These are phyloP conservation scores for Coleophoma cylindrospora DNA, from an alignment of 2,329 filamentous ascomycete species.

Conservation along the genomic window DNA sequence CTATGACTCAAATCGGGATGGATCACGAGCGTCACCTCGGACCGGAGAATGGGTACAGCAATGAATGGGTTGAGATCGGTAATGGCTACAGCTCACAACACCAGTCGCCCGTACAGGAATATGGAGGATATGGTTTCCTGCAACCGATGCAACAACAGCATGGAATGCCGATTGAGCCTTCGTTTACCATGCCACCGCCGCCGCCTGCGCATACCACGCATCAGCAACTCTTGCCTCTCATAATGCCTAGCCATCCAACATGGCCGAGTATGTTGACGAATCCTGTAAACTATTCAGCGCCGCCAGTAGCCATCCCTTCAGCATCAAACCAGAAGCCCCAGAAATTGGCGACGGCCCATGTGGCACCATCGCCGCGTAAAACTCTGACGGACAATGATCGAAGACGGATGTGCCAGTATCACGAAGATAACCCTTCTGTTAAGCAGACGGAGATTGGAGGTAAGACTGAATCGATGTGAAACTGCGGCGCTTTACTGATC, in stretches of 20 bases:
- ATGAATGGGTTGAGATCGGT: slow-evolving; percentile 52
- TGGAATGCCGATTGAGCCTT: slow-evolving; percentile 52
- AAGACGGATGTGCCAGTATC: slow-evolving; percentile 88
- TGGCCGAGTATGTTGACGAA: slow-evolving; percentile 84
- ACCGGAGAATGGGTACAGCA: slow-evolving; percentile 32
- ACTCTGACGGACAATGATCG: slow-evolving; percentile 90
- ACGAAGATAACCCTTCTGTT: slow-evolving; percentile 81
- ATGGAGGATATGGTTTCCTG: slow-evolving; percentile 58
- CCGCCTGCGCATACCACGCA: slow-evolving; percentile 44
- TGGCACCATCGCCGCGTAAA: slow-evolving; percentile 66
- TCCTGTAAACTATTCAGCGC: slow-evolving; percentile 58
- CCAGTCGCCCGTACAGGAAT: slow-evolving; percentile 66
- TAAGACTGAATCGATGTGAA: slow-evolving; percentile 33
- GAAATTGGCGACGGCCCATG: slow-evolving; percentile 43
- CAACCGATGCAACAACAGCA: slow-evolving; percentile 52
- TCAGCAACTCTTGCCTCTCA: slow-evolving; percentile 61
- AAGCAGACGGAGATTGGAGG: slow-evolving; percentile 96
- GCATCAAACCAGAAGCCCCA: slow-evolving; percentile 34
- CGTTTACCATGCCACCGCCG: slow-evolving; percentile 51
- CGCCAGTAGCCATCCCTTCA: slow-evolving; percentile 50
- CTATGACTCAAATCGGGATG: slow-evolving; percentile 28
- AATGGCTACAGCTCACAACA: slow-evolving; percentile 46
- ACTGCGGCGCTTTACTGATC: slow-evolving; percentile 27
- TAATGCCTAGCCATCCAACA: slow-evolving; percentile 60
- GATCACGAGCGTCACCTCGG: slow-evolving; percentile 25